These are phyloP conservation scores for Fusarium hostae DNA, from an alignment of 2,329 filamentous ascomycete species.

Conservation along the genomic window DNA sequence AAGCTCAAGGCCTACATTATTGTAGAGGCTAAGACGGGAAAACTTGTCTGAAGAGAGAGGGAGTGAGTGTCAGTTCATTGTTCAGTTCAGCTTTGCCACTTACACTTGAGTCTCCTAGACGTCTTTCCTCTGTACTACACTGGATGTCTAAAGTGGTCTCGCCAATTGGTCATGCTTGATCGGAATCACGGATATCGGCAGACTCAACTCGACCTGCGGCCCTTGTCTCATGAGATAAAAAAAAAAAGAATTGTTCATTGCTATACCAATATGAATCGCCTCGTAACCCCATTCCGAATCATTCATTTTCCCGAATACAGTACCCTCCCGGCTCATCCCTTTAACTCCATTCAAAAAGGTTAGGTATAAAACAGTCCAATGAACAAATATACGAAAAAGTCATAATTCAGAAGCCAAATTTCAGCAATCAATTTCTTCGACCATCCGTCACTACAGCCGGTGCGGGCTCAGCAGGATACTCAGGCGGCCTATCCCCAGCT, in stretches of 20 bases:
- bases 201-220: background rate
- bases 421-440: conserved; percentile 25
- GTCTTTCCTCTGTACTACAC: background rate
- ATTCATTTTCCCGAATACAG: background rate
- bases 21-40: background rate
- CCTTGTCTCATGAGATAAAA: background rate
- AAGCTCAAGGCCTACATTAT: background rate
- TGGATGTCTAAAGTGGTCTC: background rate
- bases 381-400: background rate
- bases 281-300: background rate
- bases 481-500: conserved; percentile 43
- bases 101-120: background rate
- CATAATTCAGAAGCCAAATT: background rate
- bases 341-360: background rate
- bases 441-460: conserved; percentile 38
- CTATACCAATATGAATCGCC: background rate
- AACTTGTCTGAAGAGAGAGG: background rate
- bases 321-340: background rate
- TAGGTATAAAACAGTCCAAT: background rate
- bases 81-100: background rate
- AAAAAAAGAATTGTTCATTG: background rate
- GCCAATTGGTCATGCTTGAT: background rate
- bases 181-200: background rate
- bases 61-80: background rate
- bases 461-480: conserved; percentile 44